Evolutionary conservation across 148 eudicot species (phyloP).

Genomic region (Silene conica): DNA sequence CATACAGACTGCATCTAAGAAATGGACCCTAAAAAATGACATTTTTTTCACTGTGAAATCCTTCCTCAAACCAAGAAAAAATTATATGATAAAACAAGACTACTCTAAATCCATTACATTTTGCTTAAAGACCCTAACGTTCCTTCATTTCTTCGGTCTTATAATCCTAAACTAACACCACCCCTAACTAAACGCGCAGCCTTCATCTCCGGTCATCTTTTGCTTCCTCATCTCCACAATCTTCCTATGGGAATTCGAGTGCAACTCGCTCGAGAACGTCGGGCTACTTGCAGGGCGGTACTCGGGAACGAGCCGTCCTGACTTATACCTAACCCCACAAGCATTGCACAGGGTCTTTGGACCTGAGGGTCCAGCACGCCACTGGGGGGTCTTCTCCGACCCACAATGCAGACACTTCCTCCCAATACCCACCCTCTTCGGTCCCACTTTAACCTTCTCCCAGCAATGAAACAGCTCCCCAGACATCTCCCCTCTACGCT

Average conservation of each 20-base stretch:
- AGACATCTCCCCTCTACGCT: constrained; percentile 31
- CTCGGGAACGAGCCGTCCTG: constrained; percentile 80
- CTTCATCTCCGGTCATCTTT: constrained; percentile 25
- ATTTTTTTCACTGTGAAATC: not conserved
- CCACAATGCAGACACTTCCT: constrained; percentile 74
- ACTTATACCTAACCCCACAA: constrained; percentile 88
- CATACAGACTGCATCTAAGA: constrained; percentile 19
- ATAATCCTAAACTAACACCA: constrained; percentile 17
- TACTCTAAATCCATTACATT: constrained; percentile 23
- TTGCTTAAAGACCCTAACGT: not conserved
- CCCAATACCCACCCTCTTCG: constrained; percentile 26
- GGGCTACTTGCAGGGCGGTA: constrained; percentile 88
- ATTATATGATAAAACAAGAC: not conserved
- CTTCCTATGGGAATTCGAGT: constrained; percentile 87
- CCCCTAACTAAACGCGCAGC: constrained; percentile 11
- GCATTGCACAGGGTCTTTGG: constrained; percentile 89
- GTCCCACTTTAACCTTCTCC: constrained; percentile 20
- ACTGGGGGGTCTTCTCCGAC: constrained; percentile 81
- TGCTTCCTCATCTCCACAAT: constrained; percentile 77
- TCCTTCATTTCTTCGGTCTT: not conserved
- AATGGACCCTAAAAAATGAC: constrained; percentile 13
- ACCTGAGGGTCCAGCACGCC: constrained; percentile 85
- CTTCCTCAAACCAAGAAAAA: too few species aligned
- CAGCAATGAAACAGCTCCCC: constrained; percentile 28
- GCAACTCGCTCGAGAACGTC: constrained; percentile 57